These are phyloP conservation scores for Suhomyces bokatorum DNA, from an alignment of 1,139 yeast species.

Conservation along the genomic window DNA sequence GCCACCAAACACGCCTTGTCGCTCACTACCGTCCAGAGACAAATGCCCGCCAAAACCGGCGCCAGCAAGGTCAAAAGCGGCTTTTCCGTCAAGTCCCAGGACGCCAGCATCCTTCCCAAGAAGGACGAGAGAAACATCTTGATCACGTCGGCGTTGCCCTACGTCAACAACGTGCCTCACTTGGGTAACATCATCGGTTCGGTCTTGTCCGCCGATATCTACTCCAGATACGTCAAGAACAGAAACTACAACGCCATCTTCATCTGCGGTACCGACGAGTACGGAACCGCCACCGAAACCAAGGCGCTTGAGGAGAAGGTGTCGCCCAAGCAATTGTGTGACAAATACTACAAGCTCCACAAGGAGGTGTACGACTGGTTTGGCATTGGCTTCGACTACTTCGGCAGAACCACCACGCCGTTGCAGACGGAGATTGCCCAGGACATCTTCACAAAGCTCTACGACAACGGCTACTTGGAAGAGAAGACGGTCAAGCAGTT, in stretches of 20 bases:
- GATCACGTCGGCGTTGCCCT: slow-evolving; percentile 94
- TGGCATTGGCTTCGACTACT: slow-evolving; percentile 88
- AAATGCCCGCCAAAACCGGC: slow-evolving; percentile 59
- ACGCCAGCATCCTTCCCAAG: slow-evolving; percentile 52
- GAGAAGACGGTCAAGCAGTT: slow-evolving; percentile 87
- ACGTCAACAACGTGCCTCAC: slow-evolving; percentile 97
- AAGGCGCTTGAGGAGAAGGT: slow-evolving; percentile 93
- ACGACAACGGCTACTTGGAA: slow-evolving; percentile 75
- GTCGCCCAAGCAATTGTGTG: slow-evolving; percentile 85
- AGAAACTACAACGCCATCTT: slow-evolving; percentile 85
- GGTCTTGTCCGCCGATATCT: slow-evolving; percentile 92
- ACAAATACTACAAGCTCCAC: slow-evolving; percentile 84
- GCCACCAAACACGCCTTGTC: slow-evolving; percentile 42
- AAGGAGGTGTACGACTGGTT: slow-evolving; percentile 95
- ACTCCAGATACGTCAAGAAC: slow-evolving; percentile 84
- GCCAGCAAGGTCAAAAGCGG: slow-evolving; percentile 47
- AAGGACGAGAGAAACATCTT: slow-evolving; percentile 74
- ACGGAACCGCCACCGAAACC: slow-evolving; percentile 99
- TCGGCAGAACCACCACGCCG: slow-evolving; percentile 94
- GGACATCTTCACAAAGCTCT: slow-evolving; percentile 76
- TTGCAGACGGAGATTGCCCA: slow-evolving; percentile 95
- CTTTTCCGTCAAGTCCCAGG: slow-evolving; percentile 38
- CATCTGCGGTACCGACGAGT: slow-evolving; percentile 97
- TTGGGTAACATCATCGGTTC: slow-evolving; percentile 96
- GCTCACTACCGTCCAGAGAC: slow-evolving; percentile 44